Base-by-base conservation (phyloP, 345 rosid species). In the Populus ilicifolia region DNA sequence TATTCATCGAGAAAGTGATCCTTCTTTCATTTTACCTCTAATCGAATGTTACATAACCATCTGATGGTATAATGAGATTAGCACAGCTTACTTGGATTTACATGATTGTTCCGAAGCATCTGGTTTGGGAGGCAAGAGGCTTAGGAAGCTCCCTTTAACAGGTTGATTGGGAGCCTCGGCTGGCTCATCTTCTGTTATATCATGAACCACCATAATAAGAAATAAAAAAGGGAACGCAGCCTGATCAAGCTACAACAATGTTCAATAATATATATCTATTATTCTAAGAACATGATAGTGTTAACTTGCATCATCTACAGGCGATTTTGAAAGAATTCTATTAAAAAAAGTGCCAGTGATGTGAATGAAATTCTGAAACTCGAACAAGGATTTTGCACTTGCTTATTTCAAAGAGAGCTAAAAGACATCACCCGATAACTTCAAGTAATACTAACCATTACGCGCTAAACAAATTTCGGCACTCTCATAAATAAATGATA, bases 141-240 rank as follows among this genome's bases (percentile, higher is more conserved):
- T 88, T 72, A 93, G 76, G 80, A 95, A 93, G 89, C 99, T 95
- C 65, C 97, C 99, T n/a, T 88, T 92, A 71, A 78, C 88, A 13
- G 90, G 83, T 81, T 87, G 86, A 75, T 78, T 79, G 67, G 85
- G 83, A 30, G 79, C 80, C 33, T 80, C 78, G 16, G 88, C 91
- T 1, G 98, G 80, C 83, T 95, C 99, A 65, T 88, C 93, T 78
- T 93, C 99, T 93, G 93, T 61, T 36, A 48, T 68, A 66, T 85
- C 33, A 73, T 27, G 65, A 17, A 74, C 21, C 67, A 54, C 46
- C 63, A 21, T 43, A 5, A 36, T 61, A 36, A 27, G 35, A 69
- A 21, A 74, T 12, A 65, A 17, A 65, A 29, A 27, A 5, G 8
- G 69, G 23, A 17, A 30, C 2, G 18, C 52, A 69, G 13, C 54